phyloP scores from a whole-genome alignment of 805 yeast species.

The Ogataea nonfermentans region DNA sequence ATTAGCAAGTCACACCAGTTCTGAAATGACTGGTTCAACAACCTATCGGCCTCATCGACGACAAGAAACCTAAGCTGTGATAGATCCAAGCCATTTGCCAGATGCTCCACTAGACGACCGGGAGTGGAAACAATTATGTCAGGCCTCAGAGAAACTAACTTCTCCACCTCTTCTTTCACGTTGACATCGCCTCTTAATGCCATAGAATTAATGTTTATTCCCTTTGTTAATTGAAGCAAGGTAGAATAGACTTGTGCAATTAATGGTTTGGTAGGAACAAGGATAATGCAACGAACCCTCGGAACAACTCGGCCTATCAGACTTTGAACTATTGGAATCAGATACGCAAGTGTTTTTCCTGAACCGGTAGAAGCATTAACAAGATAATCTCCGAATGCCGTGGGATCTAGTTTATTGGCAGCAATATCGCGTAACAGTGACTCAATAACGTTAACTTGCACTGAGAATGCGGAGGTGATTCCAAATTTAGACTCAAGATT shows the following conservation, averaged over 20 bases:
- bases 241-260: constrained; percentile 77
- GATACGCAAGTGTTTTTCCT: constrained; percentile 90
- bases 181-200: constrained; percentile 56
- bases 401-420: constrained; percentile 44
- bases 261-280: constrained; percentile 90
- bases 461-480: constrained; percentile 65
- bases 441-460: constrained; percentile 69
- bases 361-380: constrained; percentile 96
- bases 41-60: constrained; percentile 79
- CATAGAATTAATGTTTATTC: constrained; percentile 63
- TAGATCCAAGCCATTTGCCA: constrained; percentile 46
- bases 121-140: constrained; percentile 74
- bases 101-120: constrained; percentile 79
- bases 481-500: constrained; percentile 47
- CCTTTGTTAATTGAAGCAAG: constrained; percentile 56
- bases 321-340: constrained; percentile 76
- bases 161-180: constrained; percentile 59
- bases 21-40: constrained; percentile 86
- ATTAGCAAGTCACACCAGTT: constrained; percentile 77
- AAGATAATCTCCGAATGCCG: constrained; percentile 67
- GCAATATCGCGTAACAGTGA: constrained; percentile 43
- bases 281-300: constrained; percentile 65
- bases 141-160: constrained; percentile 45
- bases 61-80: constrained; percentile 58
- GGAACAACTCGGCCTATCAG: constrained; percentile 66